Evolutionary conservation across 2,329 filamentous ascomycete species (phyloP).

Genomic region (Phyllosticta ampelicida): DNA sequence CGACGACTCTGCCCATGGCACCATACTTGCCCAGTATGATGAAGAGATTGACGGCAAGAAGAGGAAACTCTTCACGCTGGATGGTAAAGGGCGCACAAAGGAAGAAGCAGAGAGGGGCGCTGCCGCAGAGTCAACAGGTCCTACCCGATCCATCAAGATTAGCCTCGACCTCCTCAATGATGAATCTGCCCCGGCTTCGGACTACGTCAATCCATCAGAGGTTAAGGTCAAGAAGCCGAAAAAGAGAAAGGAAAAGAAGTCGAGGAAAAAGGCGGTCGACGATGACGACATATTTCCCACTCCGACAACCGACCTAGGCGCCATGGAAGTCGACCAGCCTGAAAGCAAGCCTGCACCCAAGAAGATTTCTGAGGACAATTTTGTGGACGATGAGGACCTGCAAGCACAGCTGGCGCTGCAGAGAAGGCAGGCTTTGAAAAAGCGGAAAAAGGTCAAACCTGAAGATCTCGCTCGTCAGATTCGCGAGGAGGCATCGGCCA

Average conservation of each 20-base stretch:
- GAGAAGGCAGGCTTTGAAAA: slow-evolving; percentile 74
- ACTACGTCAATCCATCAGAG: slow-evolving; percentile 78
- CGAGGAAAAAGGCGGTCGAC: slow-evolving; percentile 58
- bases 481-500: slow-evolving; percentile 47
- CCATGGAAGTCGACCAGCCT: slow-evolving; percentile 65
- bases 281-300: slow-evolving; percentile 43
- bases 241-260: slow-evolving; percentile 66
- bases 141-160: slow-evolving; percentile 56
- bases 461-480: slow-evolving; percentile 81
- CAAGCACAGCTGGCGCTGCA: slow-evolving; percentile 79
- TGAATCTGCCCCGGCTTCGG: slow-evolving; percentile 56
- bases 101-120: slow-evolving; percentile 51
- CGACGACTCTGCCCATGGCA: slow-evolving; percentile 51
- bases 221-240: slow-evolving; percentile 93
- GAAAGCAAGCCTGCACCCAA: slow-evolving; percentile 20
- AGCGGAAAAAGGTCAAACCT: slow-evolving; percentile 75
- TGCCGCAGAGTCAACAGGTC: slow-evolving; percentile 41
- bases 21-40: slow-evolving; percentile 82
- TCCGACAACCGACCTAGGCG: slow-evolving; percentile 25
- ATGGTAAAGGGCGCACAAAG: slow-evolving; percentile 57
- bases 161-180: slow-evolving; percentile 62
- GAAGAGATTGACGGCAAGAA: slow-evolving; percentile 92
- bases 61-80: slow-evolving; percentile 75
- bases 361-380: slow-evolving; percentile 57
- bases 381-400: slow-evolving; percentile 86